Conservation (phyloP, 2,329 filamentous ascomycete genomes). For the Hirsutella thompsonii region DNA sequence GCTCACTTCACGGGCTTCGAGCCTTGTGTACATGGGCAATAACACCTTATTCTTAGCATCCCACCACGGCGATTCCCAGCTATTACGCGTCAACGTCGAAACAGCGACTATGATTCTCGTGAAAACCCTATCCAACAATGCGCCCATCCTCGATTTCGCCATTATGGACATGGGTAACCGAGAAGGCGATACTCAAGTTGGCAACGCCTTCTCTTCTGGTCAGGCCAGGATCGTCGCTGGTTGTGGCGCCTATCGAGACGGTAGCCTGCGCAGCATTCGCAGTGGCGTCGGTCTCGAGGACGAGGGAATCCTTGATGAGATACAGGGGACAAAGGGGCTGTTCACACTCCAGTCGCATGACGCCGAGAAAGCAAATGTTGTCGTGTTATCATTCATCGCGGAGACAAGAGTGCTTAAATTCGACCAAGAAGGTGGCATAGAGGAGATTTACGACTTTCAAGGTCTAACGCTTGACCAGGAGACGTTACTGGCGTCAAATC, state of each 20-base stretch:
- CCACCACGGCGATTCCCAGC: conserved; percentile 83
- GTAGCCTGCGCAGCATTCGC: conserved; percentile 76
- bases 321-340: conserved; percentile 59
- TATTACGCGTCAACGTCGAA: conserved; percentile 46
- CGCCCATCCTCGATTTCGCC: conserved; percentile 83
- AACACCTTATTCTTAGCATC: conserved; percentile 76
- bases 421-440: conserved; percentile 59
- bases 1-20: conserved; percentile 60
- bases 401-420: conserved; percentile 80
- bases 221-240: conserved; percentile 89
- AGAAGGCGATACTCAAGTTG: conserved; percentile 58
- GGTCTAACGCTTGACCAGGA: conserved; percentile 56
- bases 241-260: conserved; percentile 81
- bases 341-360: conserved; percentile 50
- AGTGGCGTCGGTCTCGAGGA: conserved; percentile 92
- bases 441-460: conserved; percentile 69
- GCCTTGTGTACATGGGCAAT: conserved; percentile 63
- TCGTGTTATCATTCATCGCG: conserved; percentile 69
- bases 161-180: conserved; percentile 93
- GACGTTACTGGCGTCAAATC: conserved; percentile 58
- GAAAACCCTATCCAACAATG: conserved; percentile 64
- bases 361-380: conserved; percentile 45
- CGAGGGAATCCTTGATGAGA: conserved; percentile 66
- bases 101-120: conserved; percentile 44
- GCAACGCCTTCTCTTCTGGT: conserved; percentile 86